Conservation (phyloP, 2,329 filamentous ascomycete species). For the Colletotrichum karsti region DNA sequence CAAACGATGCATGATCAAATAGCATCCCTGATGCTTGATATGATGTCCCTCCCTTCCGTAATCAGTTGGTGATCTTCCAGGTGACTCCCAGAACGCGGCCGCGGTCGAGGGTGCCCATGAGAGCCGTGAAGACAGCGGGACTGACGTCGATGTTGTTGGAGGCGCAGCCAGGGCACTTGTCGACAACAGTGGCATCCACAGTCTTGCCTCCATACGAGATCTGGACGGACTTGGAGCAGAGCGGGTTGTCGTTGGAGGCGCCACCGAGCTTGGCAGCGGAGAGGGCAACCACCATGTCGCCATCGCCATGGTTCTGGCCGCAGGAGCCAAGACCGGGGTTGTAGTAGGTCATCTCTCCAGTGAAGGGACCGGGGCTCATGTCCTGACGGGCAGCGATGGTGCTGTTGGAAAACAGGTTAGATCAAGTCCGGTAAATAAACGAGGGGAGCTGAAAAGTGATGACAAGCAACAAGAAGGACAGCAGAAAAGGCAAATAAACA, state of each 20-base stretch:
- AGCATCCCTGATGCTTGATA: not conserved
- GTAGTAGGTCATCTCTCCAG: constrained; percentile 25
- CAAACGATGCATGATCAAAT: not conserved
- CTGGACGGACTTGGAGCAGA: constrained; percentile 3
- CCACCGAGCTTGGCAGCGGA: constrained; percentile 21
- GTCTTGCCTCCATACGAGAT: not conserved
- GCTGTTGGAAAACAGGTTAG: not conserved
- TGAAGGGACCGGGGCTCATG: not conserved
- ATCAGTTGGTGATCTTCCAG: not conserved
- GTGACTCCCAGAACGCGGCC: constrained; percentile 2
- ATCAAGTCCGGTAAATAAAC: not conserved
- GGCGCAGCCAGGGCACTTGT: constrained; percentile 27
- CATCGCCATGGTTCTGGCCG: constrained; percentile 1
- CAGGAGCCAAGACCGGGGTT: constrained; percentile 21
- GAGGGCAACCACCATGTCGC: constrained; percentile 13
- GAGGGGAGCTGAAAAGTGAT: too few relatives aligned
- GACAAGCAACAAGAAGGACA: too few relatives aligned
- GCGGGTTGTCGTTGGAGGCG: constrained; percentile 23
- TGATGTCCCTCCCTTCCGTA: not conserved
- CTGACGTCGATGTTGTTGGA: constrained; percentile 15
- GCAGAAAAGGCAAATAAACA: too few relatives aligned
- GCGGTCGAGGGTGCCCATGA: constrained; percentile 7
- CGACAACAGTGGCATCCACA: constrained; percentile 1
- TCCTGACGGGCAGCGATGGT: constrained; percentile 6
- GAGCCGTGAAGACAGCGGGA: constrained; percentile 4